These are phyloP conservation scores for Yamadazyma insecticola DNA, from an alignment of 805 yeast genomes.

Conservation along the genomic window DNA sequence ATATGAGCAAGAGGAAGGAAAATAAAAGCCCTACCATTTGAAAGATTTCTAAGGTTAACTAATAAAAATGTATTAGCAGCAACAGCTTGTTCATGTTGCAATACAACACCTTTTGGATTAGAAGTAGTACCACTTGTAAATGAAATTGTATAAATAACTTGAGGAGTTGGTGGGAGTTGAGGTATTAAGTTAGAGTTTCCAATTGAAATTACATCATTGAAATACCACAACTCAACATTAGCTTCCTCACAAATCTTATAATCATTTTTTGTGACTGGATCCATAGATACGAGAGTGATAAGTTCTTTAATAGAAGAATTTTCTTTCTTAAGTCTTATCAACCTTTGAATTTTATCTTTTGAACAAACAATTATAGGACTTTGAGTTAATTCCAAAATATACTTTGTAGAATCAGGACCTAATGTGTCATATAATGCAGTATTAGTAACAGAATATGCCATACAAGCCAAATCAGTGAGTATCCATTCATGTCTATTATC, in stretches of 20 bases:
- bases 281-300: slow-evolving; percentile 50
- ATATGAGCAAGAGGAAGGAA: slow-evolving; percentile 58
- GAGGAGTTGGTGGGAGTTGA: slow-evolving; percentile 25
- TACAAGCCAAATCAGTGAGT: slow-evolving; percentile 29
- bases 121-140: slow-evolving; percentile 60
- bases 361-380: slow-evolving; percentile 48
- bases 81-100: slow-evolving; percentile 45
- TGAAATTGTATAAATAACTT: slow-evolving; percentile 33
- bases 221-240: slow-evolving; percentile 18
- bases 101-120: slow-evolving; percentile 64
- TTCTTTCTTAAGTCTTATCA: slow-evolving; percentile 38
- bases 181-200: slow-evolving; percentile 32
- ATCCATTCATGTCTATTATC: slow-evolving; percentile 33
- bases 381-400: slow-evolving; percentile 26
- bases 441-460: slow-evolving; percentile 25
- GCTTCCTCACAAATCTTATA: slow-evolving; percentile 15
- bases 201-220: slow-evolving; percentile 20
- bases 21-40: slow-evolving; percentile 21
- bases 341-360: slow-evolving; percentile 47
- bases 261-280: slow-evolving; percentile 20
- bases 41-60: slow-evolving; percentile 16
- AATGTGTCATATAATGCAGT: slow-evolving; percentile 38
- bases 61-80: slow-evolving; percentile 40
- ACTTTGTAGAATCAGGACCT: slow-evolving; percentile 25
- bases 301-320: slow-evolving; percentile 25